Conservation (phyloP, 1,284 basidiomycete species). For the Cryptococcus sp. region DNA sequence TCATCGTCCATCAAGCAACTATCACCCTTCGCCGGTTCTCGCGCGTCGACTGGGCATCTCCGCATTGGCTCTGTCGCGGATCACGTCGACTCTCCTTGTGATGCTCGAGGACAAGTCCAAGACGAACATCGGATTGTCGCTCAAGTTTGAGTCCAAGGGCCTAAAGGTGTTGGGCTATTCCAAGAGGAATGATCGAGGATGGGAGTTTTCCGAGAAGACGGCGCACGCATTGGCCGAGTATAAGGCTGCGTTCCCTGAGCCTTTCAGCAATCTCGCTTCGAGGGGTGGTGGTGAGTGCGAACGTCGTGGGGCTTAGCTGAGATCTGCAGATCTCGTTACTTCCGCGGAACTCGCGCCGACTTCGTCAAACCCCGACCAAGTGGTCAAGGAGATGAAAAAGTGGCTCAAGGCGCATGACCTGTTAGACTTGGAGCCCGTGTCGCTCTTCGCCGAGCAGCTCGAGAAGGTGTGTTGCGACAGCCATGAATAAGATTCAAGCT, state of each 20-base stretch:
- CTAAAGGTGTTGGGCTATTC: conserved; percentile 95
- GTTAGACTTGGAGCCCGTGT: conserved; percentile 87
- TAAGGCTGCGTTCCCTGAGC: conserved; percentile 75
- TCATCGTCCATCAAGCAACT: conserved; percentile 62
- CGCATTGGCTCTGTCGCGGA: conserved; percentile 75
- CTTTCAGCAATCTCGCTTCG: conserved; percentile 71
- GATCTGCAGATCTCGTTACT: conserved; percentile 65
- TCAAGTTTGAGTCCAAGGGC: conserved; percentile 97
- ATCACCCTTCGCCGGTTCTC: conserved; percentile 74
- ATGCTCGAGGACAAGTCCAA: conserved; percentile 70
- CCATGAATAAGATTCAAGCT: background rate
- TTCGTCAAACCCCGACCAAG: conserved; percentile 65
- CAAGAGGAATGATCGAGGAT: conserved; percentile 75
- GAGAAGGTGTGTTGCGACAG: conserved; percentile 64
- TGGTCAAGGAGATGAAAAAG: conserved; percentile 72
- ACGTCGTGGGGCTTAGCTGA: conserved; percentile 4
- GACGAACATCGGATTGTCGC: conserved; percentile 85
- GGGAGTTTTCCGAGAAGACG: conserved; percentile 93
- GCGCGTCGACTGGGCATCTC: conserved; percentile 71
- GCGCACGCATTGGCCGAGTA: conserved; percentile 80
- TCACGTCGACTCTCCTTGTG: conserved; percentile 92
- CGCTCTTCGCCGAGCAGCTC: conserved; percentile 88
- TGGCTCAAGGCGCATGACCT: conserved; percentile 90
- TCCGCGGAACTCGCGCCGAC: conserved; percentile 72
- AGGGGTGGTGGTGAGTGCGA: conserved; percentile 64